A percentile compares a stretch with the other conserved stretches of the same genome.
These are phyloP conservation scores for Ganoderma lucidum DNA, from an alignment of 1,284 basidiomycete species.

Conservation along the genomic window DNA sequence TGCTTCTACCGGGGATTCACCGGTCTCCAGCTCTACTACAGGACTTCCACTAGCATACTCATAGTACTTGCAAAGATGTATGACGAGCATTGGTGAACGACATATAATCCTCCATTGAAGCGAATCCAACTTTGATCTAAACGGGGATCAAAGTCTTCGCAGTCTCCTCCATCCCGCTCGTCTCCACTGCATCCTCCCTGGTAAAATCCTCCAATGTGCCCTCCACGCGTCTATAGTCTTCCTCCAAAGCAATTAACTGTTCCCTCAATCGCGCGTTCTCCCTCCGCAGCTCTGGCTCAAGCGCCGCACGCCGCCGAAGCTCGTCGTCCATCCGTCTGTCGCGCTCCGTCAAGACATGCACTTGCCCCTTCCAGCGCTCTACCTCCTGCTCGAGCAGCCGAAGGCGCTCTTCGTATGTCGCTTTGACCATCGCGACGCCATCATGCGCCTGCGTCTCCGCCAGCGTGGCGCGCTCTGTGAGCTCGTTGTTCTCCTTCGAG, in stretches of 20 bases:
- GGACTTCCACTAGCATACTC: too few relatives aligned
- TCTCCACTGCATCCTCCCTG: conserved; percentile 33
- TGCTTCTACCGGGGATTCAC: too few relatives aligned
- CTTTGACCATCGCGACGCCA: conserved; percentile 58
- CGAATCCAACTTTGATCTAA: too few relatives aligned
- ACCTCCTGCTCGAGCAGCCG: conserved; percentile 57
- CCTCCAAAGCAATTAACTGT: conserved; percentile 29
- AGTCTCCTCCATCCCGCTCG: conserved; percentile 25
- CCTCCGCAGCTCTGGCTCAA: conserved; percentile 49
- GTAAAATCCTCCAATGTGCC: conserved; percentile 32
- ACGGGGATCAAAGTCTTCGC: neutral
- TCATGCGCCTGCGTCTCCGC: conserved; percentile 59
- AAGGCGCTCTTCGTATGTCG: conserved; percentile 53
- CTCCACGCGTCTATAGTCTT: conserved; percentile 37
- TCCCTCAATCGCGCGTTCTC: conserved; percentile 39
- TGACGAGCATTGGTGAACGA: neutral
- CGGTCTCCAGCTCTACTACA: too few relatives aligned
- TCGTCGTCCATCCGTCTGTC: conserved; percentile 66
- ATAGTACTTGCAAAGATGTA: neutral
- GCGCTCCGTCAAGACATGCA: conserved; percentile 59
- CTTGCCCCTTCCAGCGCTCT: conserved; percentile 51
- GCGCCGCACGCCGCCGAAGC: conserved; percentile 61
- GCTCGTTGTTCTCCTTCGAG: conserved; percentile 56
- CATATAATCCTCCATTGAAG: neutral
- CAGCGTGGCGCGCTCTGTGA: conserved; percentile 56